A percentile compares a stretch with the other conserved stretches of the same genome.
phyloP scores from a whole-genome alignment of 83 land plant genomes.

The Thuja plicata region DNA sequence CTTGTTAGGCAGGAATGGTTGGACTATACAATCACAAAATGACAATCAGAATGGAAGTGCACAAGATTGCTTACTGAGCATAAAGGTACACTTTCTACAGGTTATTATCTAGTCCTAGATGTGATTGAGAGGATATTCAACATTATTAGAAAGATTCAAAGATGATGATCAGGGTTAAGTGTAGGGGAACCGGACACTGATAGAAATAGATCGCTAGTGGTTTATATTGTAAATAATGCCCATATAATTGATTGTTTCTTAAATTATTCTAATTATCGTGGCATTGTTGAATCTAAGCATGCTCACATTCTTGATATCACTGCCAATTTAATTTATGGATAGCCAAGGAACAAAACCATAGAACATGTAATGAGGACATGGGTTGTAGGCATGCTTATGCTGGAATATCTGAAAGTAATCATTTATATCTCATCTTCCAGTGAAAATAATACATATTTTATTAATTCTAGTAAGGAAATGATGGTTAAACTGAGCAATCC shows the following conservation, averaged over 20 bases:
- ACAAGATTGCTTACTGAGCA: too few species aligned
- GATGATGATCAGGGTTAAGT: too few species aligned
- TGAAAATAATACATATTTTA: too few species aligned
- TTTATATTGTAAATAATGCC: background rate
- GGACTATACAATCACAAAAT: too few species aligned
- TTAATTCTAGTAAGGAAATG: too few species aligned
- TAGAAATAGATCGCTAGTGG: background rate
- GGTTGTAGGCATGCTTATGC: background rate
- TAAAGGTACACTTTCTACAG: too few species aligned
- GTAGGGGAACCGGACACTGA: too few species aligned
- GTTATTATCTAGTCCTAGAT: too few species aligned
- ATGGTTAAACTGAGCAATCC: too few species aligned
- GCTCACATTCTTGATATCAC: background rate
- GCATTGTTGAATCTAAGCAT: background rate
- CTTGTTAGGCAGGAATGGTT: too few species aligned
- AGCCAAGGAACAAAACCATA: background rate
- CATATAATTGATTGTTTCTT: background rate
- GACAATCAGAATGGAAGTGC: background rate
- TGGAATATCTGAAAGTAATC: background rate
- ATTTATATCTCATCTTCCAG: background rate
- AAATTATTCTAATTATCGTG: background rate
- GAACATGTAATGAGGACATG: background rate
- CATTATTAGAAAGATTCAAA: too few species aligned
- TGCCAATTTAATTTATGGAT: background rate
- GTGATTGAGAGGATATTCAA: too few species aligned